These are phyloP conservation scores for Verticillium zaregamsianum DNA, from an alignment of 2,329 filamentous ascomycete genomes.

Conservation along the genomic window DNA sequence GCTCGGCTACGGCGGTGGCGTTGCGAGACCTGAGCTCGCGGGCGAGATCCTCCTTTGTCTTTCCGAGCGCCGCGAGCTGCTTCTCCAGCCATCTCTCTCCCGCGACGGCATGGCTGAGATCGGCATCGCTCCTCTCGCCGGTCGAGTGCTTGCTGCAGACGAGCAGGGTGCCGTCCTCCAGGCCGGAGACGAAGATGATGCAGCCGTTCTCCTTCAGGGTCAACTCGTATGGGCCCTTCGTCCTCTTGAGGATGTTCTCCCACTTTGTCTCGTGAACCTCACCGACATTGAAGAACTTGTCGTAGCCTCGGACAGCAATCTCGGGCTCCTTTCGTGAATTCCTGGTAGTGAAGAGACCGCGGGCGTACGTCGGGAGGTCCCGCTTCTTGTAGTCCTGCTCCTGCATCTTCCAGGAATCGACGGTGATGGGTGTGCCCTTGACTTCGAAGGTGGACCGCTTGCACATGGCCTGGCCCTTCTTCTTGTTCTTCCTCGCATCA, in stretches of 20 bases:
- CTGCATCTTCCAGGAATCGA: conserved; percentile 89
- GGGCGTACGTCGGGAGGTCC: conserved; percentile 84
- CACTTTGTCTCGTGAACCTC: conserved; percentile 82
- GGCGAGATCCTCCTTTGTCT: conserved; percentile 74
- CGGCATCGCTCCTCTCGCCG: conserved; percentile 66
- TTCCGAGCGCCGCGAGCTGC: conserved; percentile 74
- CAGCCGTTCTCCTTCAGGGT: conserved; percentile 99
- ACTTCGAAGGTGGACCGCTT: conserved; percentile 79
- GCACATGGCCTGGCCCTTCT: conserved; percentile 61
- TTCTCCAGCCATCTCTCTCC: conserved; percentile 79
- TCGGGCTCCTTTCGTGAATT: conserved; percentile 62
- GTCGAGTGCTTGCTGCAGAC: conserved; percentile 99
- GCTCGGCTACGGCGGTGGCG: conserved; percentile 89
- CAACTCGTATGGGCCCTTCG: conserved; percentile 85
- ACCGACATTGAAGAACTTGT: conserved; percentile 96
- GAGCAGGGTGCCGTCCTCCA: conserved; percentile 83
- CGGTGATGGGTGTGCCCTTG: conserved; percentile 56
- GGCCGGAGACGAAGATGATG: conserved; percentile 92
- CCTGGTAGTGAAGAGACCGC: conserved; percentile 86
- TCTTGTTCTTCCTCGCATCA: conserved; percentile 42
- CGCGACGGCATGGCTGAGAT: conserved; percentile 75
- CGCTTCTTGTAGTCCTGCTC: conserved; percentile 85
- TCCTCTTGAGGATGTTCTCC: conserved; percentile 70
- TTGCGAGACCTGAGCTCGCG: conserved; percentile 73
- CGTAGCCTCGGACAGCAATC: conserved; percentile 86